Percentiles rank a stretch among this genome's conserved stretches.
Conservation (phyloP, 129 eudicot genomes). For the Silybum marianum region DNA sequence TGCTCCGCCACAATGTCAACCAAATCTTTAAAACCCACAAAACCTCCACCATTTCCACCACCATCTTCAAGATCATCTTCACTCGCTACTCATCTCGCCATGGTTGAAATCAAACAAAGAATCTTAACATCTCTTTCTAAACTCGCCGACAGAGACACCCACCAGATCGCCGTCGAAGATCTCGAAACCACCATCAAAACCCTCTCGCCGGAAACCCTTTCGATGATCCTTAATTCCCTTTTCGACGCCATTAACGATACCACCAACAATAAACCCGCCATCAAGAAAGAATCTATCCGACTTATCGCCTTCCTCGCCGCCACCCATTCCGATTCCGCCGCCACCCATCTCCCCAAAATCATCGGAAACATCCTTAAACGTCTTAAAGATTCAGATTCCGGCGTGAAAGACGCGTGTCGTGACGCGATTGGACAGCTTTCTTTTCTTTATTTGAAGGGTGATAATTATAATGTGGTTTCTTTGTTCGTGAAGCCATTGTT, state of each 20-base stretch:
- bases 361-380: slow-evolving; percentile 62
- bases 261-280: slow-evolving; percentile 55
- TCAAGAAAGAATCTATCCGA: slow-evolving; percentile 72
- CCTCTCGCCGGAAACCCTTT: slow-evolving; percentile 54
- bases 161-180: slow-evolving; percentile 90
- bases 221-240: slow-evolving; percentile 76
- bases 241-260: slow-evolving; percentile 64
- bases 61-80: slow-evolving; percentile 46
- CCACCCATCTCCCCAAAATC: slow-evolving; percentile 74
- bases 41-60: slow-evolving; percentile 39
- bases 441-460: slow-evolving; percentile 52
- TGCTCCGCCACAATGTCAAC: slow-evolving; percentile 34
- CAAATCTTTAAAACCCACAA: slow-evolving; percentile 54
- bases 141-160: slow-evolving; percentile 92
- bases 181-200: slow-evolving; percentile 66
- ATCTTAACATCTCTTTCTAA: slow-evolving; percentile 68
- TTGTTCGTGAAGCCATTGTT: slow-evolving; percentile 88
- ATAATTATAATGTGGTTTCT: slow-evolving; percentile 62
- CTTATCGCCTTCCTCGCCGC: slow-evolving; percentile 66
- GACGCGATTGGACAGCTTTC: slow-evolving; percentile 78
- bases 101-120: slow-evolving; percentile 80
- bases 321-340: slow-evolving; percentile 55
- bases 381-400: slow-evolving; percentile 82
- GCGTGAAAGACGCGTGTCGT: slow-evolving; percentile 72
- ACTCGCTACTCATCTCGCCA: slow-evolving; percentile 67